These are phyloP conservation scores for Ustilago sp. DNA, from an alignment of 1,284 basidiomycete genomes.

Conservation along the genomic window DNA sequence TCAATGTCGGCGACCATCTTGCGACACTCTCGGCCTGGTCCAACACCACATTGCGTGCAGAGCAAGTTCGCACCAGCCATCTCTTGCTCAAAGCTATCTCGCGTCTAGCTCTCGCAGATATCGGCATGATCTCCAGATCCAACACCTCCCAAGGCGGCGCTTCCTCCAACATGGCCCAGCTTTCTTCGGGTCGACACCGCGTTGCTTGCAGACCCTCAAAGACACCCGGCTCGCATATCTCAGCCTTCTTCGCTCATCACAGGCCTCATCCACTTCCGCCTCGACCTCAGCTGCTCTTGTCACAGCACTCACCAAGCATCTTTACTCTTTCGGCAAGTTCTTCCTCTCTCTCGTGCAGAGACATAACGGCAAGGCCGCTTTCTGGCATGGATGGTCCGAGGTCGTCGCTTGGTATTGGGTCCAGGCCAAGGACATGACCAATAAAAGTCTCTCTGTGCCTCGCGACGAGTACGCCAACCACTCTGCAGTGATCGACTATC, in stretches of 20 bases:
- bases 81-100: constrained; percentile 62
- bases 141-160: constrained; percentile 37
- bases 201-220: constrained; percentile 51
- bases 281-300: constrained; percentile 24
- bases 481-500: constrained; percentile 53
- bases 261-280: constrained; percentile 22
- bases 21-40: constrained; percentile 54
- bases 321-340: constrained; percentile 64
- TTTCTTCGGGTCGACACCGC: constrained; percentile 64
- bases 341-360: constrained; percentile 61
- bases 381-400: constrained; percentile 66
- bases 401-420: constrained; percentile 67
- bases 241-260: constrained; percentile 36
- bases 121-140: constrained; percentile 57
- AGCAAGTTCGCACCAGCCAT: constrained; percentile 64
- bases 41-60: constrained; percentile 38
- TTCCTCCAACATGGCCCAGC: constrained; percentile 58
- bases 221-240: constrained; percentile 50
- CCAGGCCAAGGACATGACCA: constrained; percentile 43
- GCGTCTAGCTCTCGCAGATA: constrained; percentile 61
- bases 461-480: constrained; percentile 48
- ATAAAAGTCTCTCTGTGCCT: constrained; percentile 47
- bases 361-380: constrained; percentile 61
- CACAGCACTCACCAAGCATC: constrained; percentile 62
- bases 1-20: constrained; percentile 28